Evolutionary conservation across 371 early-diverging fungal species (phyloP), one percentile per base, ranked within the genome.

Genomic region (Chytridiales sp.): DNA sequence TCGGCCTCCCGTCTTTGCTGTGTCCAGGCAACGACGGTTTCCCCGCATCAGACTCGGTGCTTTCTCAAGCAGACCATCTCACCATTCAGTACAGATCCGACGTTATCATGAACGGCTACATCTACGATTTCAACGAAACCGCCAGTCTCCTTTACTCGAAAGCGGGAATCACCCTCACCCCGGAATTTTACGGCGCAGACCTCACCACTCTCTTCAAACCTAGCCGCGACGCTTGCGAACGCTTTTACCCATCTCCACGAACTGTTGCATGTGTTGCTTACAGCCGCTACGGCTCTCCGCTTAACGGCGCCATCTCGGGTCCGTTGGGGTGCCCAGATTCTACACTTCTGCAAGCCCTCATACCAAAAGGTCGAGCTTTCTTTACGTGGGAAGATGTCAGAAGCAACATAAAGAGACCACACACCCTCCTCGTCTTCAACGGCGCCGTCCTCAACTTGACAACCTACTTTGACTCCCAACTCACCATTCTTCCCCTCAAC

Each of bases 361-460:
- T 15, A 35, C 63, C 65, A 17, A 54, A 47, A 9, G 56, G 67
- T 0, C 60, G 65, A 4, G 62, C 68, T 5, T 71, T 59, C 36
- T 74, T 75, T 34, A 50, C 48, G 24, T 77, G 77, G 77, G 56
- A 46, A 3, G 74, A 75, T 47, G 51, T 79, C 6, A 13, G 21
- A 1, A 15, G 1, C 24, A 62, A 72, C 47, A 41, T 40, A 24
- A 5, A 19, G 1, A 35, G 64, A 3, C 68, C 67, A 9, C 64
- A 69, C 34, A 39, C 43, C 4, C 59, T 75, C 8, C 13, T 63
- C 19, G 69, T 56, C 1, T 75, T 40, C 58, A 75, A 70, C 55
- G 63, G 63, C 35, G 43, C 27, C 22, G 69, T 68, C 8, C 42
- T 75, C 8, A 72, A 75, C 54, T 29, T 72, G 22, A 63, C 69